Percentiles rank a stretch among this genome's conserved stretches.
Evolutionary conservation across 371 early-diverging fungal genomes (phyloP).

Genomic region (Apophysomyces variabilis): DNA sequence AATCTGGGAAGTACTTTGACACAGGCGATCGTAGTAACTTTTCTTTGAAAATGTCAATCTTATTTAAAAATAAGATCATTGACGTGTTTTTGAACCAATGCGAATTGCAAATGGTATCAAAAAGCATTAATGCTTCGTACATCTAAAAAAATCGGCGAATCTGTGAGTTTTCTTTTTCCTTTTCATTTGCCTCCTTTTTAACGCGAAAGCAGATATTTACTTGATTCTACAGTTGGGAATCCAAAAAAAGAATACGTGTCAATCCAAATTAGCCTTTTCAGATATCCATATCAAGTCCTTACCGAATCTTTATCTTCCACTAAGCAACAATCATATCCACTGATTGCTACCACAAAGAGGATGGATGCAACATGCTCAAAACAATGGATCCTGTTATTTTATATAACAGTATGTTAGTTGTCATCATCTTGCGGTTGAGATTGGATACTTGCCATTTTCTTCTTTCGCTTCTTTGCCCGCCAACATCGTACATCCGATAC

Average conservation of each 20-base stretch:
- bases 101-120: slow-evolving; percentile 79
- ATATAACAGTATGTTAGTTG: background rate
- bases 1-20: slow-evolving; percentile 73
- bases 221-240: background rate
- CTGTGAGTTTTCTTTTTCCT: too few relatives aligned
- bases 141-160: slow-evolving; percentile 26
- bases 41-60: slow-evolving; percentile 78
- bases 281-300: slow-evolving; percentile 15
- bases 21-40: slow-evolving; percentile 72
- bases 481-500: slow-evolving; percentile 94
- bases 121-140: slow-evolving; percentile 65
- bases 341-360: slow-evolving; percentile 90
- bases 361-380: slow-evolving; percentile 95
- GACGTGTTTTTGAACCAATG: slow-evolving; percentile 81
- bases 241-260: too few relatives aligned
- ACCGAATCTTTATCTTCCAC: slow-evolving; percentile 93
- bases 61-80: slow-evolving; percentile 85
- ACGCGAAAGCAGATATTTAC: too few relatives aligned
- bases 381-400: slow-evolving; percentile 75
- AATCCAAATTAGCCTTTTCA: too few relatives aligned
- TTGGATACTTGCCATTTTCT: slow-evolving; percentile 74
- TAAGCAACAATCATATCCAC: slow-evolving; percentile 93
- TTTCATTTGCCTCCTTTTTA: too few relatives aligned
- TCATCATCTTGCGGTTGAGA: background rate
- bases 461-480: slow-evolving; percentile 91